phyloP scores from a whole-genome alignment of 2,329 filamentous ascomycete species.

The Lomentospora prolificans region DNA sequence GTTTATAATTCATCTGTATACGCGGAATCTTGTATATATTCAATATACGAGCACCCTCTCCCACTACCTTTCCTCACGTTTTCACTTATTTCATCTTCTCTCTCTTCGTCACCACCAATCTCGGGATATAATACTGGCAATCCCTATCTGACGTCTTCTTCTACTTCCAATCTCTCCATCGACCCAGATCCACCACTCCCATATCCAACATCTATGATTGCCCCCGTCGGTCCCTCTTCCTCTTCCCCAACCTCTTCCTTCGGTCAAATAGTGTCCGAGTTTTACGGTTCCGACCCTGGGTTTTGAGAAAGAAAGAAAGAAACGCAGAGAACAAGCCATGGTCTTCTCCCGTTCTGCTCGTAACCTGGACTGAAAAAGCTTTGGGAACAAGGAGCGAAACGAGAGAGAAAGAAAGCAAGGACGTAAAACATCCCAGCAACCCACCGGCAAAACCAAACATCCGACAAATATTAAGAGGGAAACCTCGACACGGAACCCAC shows the following conservation, averaged over 20 bases:
- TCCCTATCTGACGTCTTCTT: not conserved
- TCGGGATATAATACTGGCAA: no score
- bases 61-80: not conserved
- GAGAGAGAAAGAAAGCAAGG: not conserved
- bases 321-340: not conserved
- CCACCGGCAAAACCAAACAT: not conserved
- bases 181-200: not conserved
- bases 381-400: not conserved
- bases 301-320: not conserved
- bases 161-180: not conserved
- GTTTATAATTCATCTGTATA: not conserved
- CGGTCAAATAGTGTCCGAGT: slow-evolving; percentile 4
- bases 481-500: not conserved
- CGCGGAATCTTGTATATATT: not conserved
- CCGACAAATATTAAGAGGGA: not conserved
- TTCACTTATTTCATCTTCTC: not conserved
- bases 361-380: not conserved
- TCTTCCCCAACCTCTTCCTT: not conserved
- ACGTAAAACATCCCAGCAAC: not conserved
- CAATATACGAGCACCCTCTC: not conserved
- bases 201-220: slow-evolving; percentile 6
- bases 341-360: not conserved
- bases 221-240: not conserved
- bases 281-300: slow-evolving; percentile 4
- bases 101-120: no score